Evolutionary conservation across 805 yeast genomes (phyloP), one percentile per base, ranked within the genome.

Genomic region (Sugiyamaella mastotermitis): DNA sequence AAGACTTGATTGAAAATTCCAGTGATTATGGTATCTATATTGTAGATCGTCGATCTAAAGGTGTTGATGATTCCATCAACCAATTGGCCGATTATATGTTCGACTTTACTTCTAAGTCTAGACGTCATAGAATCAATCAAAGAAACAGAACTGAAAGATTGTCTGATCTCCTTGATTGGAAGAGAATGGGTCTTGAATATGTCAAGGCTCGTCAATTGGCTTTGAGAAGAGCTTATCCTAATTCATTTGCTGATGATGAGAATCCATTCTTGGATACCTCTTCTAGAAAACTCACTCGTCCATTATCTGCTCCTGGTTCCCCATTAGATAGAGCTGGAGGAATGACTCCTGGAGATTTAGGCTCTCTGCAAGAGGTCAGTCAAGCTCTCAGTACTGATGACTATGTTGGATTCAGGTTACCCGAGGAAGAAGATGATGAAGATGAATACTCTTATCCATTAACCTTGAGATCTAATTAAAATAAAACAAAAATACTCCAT

Each of bases 301-400:
- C 97, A 13, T 68, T 90, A 47, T 82, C 94, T 44, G 97, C 85
- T n/a, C 97, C 97, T 1, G 97, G 97, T 2, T 88, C 97, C 4
- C 97, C 98, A 45, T 70, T 88, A 41, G 85, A 74, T 47, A 62
- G 78, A 1, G 61, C 76, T 10, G 79, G 83, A 13, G 66, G 80
- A 50, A 90, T 87, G 95, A 90, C 98, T 1, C 98, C 98, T 0
- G 98, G 98, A 27, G 98, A 90, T 59, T 72, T 90, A 46, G 98
- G 97, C n/a, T 80, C 95, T 3, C 69, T 92, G 53, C 97, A 88
- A 58, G 98, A 90, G 58, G 84, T 85, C 26, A 76, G 76, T 41
- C 84, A 83, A 53, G 68, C 76, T 1, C 65, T 78, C 42, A 68
- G 69, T 47, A 78, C 81, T 25, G 86, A 84, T 26, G 97, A 90